A percentile compares a stretch with the other conserved stretches of the same genome.
Evolutionary conservation across 2,329 filamentous ascomycete species (phyloP).

Genomic region (Arthroderma sp.): DNA sequence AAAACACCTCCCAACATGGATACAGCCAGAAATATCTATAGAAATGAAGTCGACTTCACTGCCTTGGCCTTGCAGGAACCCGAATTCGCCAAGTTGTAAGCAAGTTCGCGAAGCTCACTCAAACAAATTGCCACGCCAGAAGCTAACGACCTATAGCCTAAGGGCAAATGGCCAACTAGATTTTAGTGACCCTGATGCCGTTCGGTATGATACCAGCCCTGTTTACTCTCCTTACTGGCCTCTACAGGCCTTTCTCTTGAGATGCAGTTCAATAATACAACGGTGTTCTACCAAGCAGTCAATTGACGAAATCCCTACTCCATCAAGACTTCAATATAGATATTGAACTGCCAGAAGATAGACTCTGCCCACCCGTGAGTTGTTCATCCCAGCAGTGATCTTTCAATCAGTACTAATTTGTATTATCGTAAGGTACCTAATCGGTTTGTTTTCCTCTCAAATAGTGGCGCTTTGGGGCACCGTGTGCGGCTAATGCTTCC

Average conservation of each 20-base stretch:
- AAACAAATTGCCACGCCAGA: not conserved
- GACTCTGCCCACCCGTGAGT: slow-evolving; percentile 72
- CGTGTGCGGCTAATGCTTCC: not conserved
- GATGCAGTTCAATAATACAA: not conserved
- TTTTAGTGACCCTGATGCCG: slow-evolving; percentile 63
- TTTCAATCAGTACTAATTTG: not conserved
- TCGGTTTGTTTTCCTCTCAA: slow-evolving; percentile 21
- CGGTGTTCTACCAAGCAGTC: slow-evolving; percentile 23
- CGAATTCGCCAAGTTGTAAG: slow-evolving; percentile 46
- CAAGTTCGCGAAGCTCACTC: not conserved
- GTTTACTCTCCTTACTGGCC: not conserved
- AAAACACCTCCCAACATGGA: slow-evolving; percentile 15
- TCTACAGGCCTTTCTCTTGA: not conserved
- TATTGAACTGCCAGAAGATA: slow-evolving; percentile 59
- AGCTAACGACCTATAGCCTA: slow-evolving; percentile 25
- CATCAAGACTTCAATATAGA: slow-evolving; percentile 59
- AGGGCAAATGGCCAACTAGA: slow-evolving; percentile 52
- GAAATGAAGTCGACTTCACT: slow-evolving; percentile 48
- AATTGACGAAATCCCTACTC: slow-evolving; percentile 66
- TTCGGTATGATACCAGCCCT: slow-evolving; percentile 44
- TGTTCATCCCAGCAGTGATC: not conserved
- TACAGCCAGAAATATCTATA: slow-evolving; percentile 37
- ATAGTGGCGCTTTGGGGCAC: not conserved
- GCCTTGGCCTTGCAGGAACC: slow-evolving; percentile 45
- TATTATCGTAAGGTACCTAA: slow-evolving; percentile 28